Evolutionary conservation across 257 asterid species (phyloP).

Genomic region (Sherardia arvensis): DNA sequence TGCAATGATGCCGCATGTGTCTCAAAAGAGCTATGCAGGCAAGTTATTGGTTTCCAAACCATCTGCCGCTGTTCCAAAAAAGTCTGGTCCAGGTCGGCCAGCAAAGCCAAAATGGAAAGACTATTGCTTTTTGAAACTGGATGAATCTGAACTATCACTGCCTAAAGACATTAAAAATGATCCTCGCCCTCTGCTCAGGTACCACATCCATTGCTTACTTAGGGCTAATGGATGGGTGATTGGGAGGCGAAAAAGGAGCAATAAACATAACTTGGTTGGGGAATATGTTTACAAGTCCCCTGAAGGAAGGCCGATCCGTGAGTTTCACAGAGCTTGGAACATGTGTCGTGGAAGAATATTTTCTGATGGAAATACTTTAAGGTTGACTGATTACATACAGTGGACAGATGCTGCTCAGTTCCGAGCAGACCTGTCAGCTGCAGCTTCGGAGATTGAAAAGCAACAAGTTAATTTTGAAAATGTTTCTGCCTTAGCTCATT

Average conservation of each 20-base stretch:
- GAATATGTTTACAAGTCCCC: constrained; percentile 89
- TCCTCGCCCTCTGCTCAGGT: constrained; percentile 94
- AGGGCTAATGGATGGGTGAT: constrained; percentile 86
- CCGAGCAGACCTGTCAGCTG: constrained; percentile 54
- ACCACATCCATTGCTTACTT: constrained; percentile 78
- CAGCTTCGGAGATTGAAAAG: constrained; percentile 56
- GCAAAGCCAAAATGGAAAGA: constrained; percentile 89
- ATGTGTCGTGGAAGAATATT: constrained; percentile 69
- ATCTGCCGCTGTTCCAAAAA: constrained; percentile 26
- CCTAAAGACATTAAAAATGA: constrained; percentile 66
- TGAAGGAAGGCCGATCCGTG: constrained; percentile 90
- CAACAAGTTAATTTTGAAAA: constrained; percentile 40
- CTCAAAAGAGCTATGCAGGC: constrained; percentile 79
- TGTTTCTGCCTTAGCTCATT: constrained; percentile 52
- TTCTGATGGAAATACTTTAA: constrained; percentile 33
- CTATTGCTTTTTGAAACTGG: constrained; percentile 69
- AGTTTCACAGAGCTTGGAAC: constrained; percentile 87
- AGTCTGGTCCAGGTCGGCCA: constrained; percentile 28
- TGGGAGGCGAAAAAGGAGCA: constrained; percentile 89
- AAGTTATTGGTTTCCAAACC: constrained; percentile 45
- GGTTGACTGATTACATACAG: constrained; percentile 34
- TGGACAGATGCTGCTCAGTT: constrained; percentile 74
- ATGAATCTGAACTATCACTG: constrained; percentile 57
- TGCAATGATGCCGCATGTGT: constrained; percentile 64
- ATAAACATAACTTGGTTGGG: constrained; percentile 70